These are phyloP conservation scores for Mycena albidolilacea DNA, from an alignment of 768 basidiomycete genomes.

Conservation along the genomic window DNA sequence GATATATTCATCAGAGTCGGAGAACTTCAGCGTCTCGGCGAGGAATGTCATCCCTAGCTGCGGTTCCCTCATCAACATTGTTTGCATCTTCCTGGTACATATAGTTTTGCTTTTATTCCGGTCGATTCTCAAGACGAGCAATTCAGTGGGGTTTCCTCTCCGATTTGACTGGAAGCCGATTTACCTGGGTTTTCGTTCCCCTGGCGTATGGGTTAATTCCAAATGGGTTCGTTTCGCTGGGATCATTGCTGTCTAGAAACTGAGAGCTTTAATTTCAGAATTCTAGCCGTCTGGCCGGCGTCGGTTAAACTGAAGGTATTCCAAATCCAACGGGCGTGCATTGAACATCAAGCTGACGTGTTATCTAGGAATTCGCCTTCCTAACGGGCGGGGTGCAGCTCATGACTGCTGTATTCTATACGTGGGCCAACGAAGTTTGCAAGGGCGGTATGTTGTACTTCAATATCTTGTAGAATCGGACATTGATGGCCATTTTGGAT, in stretches of 20 bases:
- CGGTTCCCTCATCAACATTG: constrained; percentile 42
- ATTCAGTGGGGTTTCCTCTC: constrained; percentile 44
- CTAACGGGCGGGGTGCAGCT: constrained; percentile 45
- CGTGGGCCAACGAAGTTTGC: constrained; percentile 45
- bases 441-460: constrained; percentile 24
- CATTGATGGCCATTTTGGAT: constrained; percentile 19
- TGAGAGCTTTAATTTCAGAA: constrained; percentile 30
- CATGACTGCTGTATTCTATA: constrained; percentile 47
- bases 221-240: constrained; percentile 20
- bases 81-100: constrained; percentile 41
- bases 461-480: too few species aligned
- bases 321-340: too few species aligned
- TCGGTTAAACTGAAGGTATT: constrained; percentile 41
- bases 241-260: constrained; percentile 7
- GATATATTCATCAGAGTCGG: constrained; percentile 34
- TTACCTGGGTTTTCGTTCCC: constrained; percentile 45
- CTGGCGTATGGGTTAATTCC: constrained; percentile 39
- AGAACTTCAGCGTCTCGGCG: constrained; percentile 40
- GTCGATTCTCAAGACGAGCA: neutral
- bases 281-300: constrained; percentile 44
- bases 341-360: neutral
- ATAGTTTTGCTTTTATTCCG: neutral
- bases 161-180: constrained; percentile 44
- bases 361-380: constrained; percentile 41
- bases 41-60: constrained; percentile 46